These are phyloP conservation scores for Dactylellina sp. DNA, from an alignment of 2,329 filamentous ascomycete species.

Conservation along the genomic window DNA sequence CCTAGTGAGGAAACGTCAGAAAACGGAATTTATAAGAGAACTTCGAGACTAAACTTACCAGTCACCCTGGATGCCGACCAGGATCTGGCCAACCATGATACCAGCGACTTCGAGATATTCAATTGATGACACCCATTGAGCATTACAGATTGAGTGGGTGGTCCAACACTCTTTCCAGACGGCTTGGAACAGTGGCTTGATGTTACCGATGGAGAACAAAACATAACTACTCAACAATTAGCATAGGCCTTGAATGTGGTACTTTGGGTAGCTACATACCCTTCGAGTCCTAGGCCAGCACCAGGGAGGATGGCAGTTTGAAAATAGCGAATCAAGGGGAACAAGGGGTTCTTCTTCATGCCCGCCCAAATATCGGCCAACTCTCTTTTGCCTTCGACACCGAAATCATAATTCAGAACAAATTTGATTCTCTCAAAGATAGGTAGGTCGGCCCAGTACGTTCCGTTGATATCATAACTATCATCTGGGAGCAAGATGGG, in stretches of 20 bases:
- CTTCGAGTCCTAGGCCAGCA: constrained; percentile 90
- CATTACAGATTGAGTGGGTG: constrained; percentile 73
- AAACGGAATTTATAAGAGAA: constrained; percentile 68
- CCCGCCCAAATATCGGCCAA: constrained; percentile 76
- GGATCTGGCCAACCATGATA: constrained; percentile 92
- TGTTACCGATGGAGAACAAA: constrained; percentile 94
- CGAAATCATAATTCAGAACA: constrained; percentile 76
- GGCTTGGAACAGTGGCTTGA: constrained; percentile 81
- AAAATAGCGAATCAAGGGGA: constrained; percentile 86
- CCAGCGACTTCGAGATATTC: constrained; percentile 93
- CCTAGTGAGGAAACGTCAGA: constrained; percentile 69
- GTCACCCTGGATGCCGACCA: constrained; percentile 83
- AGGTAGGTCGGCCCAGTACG: constrained; percentile 93
- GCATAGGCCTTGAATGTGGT: constrained; percentile 5
- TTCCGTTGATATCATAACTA: constrained; percentile 81
- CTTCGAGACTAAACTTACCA: constrained; percentile 64
- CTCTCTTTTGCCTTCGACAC: constrained; percentile 74
- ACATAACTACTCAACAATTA: constrained; percentile 74
- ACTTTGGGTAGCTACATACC: constrained; percentile 64
- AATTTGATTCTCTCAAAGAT: constrained; percentile 78
- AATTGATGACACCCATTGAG: constrained; percentile 84
- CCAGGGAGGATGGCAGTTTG: constrained; percentile 91
- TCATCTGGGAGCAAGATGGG: constrained; percentile 88
- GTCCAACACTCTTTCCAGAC: constrained; percentile 85
- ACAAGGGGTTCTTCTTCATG: constrained; percentile 87